Conservation (phyloP, 2,329 filamentous ascomycete species). For the Emergomyces pasteurianus region DNA sequence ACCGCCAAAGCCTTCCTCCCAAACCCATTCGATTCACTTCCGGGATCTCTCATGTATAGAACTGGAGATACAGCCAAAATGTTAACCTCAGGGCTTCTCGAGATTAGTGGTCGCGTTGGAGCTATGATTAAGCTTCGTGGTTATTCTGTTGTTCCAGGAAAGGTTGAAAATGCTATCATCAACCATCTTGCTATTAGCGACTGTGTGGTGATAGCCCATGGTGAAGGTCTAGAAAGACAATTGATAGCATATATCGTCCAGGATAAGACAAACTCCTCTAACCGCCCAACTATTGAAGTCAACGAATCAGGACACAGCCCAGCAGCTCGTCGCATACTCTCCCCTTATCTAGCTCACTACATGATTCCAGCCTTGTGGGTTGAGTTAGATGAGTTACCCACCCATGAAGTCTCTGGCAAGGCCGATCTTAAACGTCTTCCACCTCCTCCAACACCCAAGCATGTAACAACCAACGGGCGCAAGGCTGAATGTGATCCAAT, state of each 20-base stretch:
- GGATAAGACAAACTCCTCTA: constrained; percentile 45
- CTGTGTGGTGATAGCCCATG: constrained; percentile 61
- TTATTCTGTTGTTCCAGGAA: constrained; percentile 65
- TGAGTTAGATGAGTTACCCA: constrained; percentile 57
- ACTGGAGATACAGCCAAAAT: constrained; percentile 61
- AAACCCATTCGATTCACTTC: constrained; percentile 49
- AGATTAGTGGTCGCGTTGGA: constrained; percentile 65
- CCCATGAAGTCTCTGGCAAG: constrained; percentile 68
- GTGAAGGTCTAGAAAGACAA: constrained; percentile 63
- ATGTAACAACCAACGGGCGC: constrained; percentile 29
- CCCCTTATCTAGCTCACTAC: constrained; percentile 61
- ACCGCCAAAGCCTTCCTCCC: constrained; percentile 60
- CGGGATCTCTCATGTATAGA: constrained; percentile 58
- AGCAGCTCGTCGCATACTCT: constrained; percentile 51
- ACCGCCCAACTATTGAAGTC: constrained; percentile 51
- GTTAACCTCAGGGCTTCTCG: constrained; percentile 54
- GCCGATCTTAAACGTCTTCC: constrained; percentile 62
- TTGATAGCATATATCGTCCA: constrained; percentile 65
- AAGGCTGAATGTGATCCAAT: constrained; percentile 51
- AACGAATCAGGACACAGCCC: constrained; percentile 62
- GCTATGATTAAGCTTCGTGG: constrained; percentile 73
- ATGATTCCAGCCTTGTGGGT: constrained; percentile 76
- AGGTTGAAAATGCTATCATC: constrained; percentile 61
- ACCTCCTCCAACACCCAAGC: constrained; percentile 44
- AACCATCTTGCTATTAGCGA: constrained; percentile 57